These are phyloP conservation scores for Geotrichum macrosporum DNA, from an alignment of 1,139 yeast species.

Conservation along the genomic window DNA sequence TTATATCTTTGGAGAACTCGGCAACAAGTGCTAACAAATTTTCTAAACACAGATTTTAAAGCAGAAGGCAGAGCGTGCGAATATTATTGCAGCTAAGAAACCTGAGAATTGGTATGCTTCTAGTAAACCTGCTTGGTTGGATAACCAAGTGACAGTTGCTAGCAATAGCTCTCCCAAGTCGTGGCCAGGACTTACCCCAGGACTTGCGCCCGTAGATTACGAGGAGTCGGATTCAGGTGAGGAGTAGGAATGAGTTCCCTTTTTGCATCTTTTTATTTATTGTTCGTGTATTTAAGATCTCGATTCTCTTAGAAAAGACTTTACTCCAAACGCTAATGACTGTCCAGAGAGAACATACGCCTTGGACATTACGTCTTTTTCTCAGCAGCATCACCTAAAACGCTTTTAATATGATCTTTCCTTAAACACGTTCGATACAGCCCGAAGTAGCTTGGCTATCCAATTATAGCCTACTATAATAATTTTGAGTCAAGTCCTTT, in stretches of 20 bases:
- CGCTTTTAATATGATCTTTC: no score
- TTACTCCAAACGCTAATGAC: no score
- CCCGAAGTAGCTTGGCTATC: no score
- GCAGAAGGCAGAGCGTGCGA: constrained; percentile 17
- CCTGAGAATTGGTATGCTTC: constrained; percentile 20
- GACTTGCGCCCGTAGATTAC: constrained; percentile 82
- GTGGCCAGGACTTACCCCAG: constrained; percentile 77
- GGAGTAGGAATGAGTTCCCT: constrained; percentile 2
- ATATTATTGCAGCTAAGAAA: constrained; percentile 11
- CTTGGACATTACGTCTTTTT: no score
- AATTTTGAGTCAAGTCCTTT: no score
- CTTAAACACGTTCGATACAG: no score
- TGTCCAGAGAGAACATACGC: no score
- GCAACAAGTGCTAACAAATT: neutral
- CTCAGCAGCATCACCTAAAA: no score
- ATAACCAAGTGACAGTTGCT: constrained; percentile 19
- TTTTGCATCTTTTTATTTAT: neutral
- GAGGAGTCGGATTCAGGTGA: constrained; percentile 37
- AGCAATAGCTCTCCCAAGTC: constrained; percentile 35
- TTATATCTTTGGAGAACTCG: neutral
- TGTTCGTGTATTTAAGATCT: constrained; percentile 10
- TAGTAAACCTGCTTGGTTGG: constrained; percentile 19
- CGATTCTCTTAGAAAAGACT: no score
- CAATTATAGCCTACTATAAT: no score
- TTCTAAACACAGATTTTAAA: constrained; percentile 20